Conservation (phyloP, 2,329 filamentous ascomycete genomes). For the Tolypocladium cylindrosporum region DNA sequence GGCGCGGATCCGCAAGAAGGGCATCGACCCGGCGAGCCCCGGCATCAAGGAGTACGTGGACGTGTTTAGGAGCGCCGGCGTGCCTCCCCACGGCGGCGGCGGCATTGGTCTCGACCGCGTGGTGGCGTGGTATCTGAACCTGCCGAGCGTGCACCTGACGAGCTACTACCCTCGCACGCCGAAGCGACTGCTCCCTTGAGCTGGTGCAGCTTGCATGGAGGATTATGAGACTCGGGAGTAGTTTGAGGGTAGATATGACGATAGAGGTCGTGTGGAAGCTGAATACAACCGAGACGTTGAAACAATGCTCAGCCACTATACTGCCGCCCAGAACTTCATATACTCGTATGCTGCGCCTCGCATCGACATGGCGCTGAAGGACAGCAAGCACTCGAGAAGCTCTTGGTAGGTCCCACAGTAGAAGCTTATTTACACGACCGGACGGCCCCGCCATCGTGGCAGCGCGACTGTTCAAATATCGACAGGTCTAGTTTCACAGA, state of each 20-base stretch:
- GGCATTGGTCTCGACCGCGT: conserved; percentile 87
- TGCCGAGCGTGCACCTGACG: conserved; percentile 50
- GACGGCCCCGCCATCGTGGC: too few species aligned
- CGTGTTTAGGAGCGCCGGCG: conserved; percentile 69
- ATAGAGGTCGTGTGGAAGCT: background rate
- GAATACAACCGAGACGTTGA: background rate
- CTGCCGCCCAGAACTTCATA: background rate
- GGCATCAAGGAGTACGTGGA: conserved; percentile 88
- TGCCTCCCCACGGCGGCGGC: conserved; percentile 83
- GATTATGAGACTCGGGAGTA: background rate
- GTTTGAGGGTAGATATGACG: background rate
- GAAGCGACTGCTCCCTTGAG: conserved; percentile 44
- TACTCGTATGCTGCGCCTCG: background rate
- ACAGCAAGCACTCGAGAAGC: background rate
- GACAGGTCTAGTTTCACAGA: too few species aligned
- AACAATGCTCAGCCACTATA: background rate
- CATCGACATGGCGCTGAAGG: background rate
- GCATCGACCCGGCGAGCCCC: conserved; percentile 62
- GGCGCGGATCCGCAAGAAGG: conserved; percentile 66
- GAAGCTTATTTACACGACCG: too few species aligned
- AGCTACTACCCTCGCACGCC: conserved; percentile 50
- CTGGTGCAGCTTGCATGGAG: background rate
- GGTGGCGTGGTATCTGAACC: conserved; percentile 53
- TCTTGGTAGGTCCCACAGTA: background rate
- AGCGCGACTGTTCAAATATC: too few species aligned